These are phyloP conservation scores for Collybia sordida DNA, from an alignment of 768 basidiomycete species.

Conservation along the genomic window DNA sequence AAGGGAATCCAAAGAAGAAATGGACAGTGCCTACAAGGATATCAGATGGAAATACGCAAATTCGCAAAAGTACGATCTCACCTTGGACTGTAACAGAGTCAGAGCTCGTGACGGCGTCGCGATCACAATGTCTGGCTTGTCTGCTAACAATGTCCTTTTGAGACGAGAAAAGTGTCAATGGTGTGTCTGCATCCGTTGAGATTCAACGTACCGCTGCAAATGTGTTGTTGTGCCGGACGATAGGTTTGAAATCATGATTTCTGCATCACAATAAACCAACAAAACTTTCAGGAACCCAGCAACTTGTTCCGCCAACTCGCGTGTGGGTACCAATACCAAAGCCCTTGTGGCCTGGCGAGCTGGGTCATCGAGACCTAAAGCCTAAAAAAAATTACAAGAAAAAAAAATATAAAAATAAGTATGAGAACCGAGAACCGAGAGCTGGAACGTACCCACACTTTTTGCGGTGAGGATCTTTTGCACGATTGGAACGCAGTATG, in stretches of 20 bases:
- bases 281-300: slow-evolving; percentile 63
- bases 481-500: slow-evolving; percentile 88
- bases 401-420: too few relatives aligned
- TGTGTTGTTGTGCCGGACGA: slow-evolving; percentile 70
- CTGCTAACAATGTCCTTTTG: slow-evolving; percentile 36
- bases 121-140: slow-evolving; percentile 78
- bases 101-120: slow-evolving; percentile 76
- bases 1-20: slow-evolving; percentile 74
- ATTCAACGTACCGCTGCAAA: slow-evolving; percentile 50
- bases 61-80: slow-evolving; percentile 24
- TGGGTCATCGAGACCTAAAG: slow-evolving; percentile 36
- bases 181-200: background rate
- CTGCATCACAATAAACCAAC: slow-evolving; percentile 76
- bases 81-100: slow-evolving; percentile 69
- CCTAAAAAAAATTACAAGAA: slow-evolving; percentile 25
- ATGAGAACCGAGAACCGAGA: background rate
- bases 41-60: background rate
- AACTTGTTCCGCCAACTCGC: slow-evolving; percentile 93
- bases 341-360: slow-evolving; percentile 64
- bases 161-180: background rate
- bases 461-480: slow-evolving; percentile 87
- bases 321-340: slow-evolving; percentile 83
- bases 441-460: slow-evolving; percentile 52
- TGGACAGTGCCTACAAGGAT: slow-evolving; percentile 52
- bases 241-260: slow-evolving; percentile 71